Evolutionary conservation across 139 green algal genomes (phyloP), one percentile per base, ranked within the genome.

Genomic region (Medakamo hakoo): DNA sequence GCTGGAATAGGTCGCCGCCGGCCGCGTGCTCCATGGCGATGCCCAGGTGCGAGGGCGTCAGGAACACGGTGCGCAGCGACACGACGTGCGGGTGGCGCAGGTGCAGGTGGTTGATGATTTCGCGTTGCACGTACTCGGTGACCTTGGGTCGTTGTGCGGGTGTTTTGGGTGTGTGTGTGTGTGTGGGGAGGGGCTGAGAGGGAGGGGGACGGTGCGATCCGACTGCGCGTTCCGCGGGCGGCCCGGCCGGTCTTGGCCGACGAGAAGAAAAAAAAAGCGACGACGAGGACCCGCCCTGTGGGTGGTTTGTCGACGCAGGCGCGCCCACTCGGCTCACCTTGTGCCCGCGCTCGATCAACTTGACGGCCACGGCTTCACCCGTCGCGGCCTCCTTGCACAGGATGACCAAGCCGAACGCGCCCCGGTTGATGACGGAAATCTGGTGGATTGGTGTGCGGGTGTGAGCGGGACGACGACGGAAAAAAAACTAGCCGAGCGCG

Each of bases 1-100:
- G 64, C n/a, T 80, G 57, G 4, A 77, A 75, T 63, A 77, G 69
- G 30, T 80, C 74, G 4, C 74, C 74, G 1, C 76, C 76, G 3
- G 78, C 78, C 14, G 83, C 86, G 57, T 83, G 92, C 70, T 94
- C 86, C 86, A 94, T 92, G 4, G 81, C 74, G 52, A 94, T 94
- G 28, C 73, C 81, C 29, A 94, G 73, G 69, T 92, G 76, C 14
- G 71, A 70, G 0, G 80, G 77, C 22, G 84, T 91, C 18, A 94
- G 59, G 62, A 88, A 91, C 3, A 91, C 77, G 40, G 40, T 16
- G 40, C 40, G 40, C 21, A 71, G 62, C 26, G 57, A 25, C 2
- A 71, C 55, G 27, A 71, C 49, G 59, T 71, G 62, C 3, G 59
- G 59, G 28, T 71, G 66, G 27, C 27, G 16, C 27, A 71, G 59